Evolutionary conservation across 2,329 filamentous ascomycete genomes (phyloP).

Genomic region (Phyllosticta capitalensis): DNA sequence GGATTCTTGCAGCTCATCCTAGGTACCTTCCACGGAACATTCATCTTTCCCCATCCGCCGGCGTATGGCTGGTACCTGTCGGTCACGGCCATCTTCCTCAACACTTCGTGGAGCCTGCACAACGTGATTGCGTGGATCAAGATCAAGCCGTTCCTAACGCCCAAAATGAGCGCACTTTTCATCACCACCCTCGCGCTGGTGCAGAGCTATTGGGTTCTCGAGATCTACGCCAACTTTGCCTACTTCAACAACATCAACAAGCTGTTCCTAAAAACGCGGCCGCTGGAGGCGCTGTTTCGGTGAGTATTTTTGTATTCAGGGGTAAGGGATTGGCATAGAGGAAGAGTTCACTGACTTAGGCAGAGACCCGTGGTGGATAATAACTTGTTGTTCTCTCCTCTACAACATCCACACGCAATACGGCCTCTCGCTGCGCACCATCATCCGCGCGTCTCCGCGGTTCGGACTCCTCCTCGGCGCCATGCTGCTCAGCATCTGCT

Average conservation of each 20-base stretch:
- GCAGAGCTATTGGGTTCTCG: slow-evolving; percentile 55
- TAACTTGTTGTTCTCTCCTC: slow-evolving; percentile 50
- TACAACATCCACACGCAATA: slow-evolving; percentile 56
- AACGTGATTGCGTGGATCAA: slow-evolving; percentile 62
- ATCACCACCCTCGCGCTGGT: slow-evolving; percentile 49
- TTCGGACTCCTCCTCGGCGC: slow-evolving; percentile 53
- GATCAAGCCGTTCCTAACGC: slow-evolving; percentile 49
- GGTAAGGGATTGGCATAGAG: not conserved
- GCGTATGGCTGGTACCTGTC: slow-evolving; percentile 57
- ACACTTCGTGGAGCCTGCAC: slow-evolving; percentile 54
- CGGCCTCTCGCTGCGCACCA: slow-evolving; percentile 47
- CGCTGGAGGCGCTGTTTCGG: slow-evolving; percentile 52
- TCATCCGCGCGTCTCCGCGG: slow-evolving; percentile 52
- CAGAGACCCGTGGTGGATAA: slow-evolving; percentile 60
- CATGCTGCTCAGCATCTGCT: slow-evolving; percentile 52
- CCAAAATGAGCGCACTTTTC: slow-evolving; percentile 43
- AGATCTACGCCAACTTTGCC: slow-evolving; percentile 56
- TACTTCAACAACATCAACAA: slow-evolving; percentile 50
- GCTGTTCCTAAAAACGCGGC: slow-evolving; percentile 46
- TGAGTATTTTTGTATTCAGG: slow-evolving; percentile 16
- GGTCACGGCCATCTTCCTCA: slow-evolving; percentile 50
- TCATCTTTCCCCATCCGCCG: slow-evolving; percentile 47
- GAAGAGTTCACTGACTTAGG: not conserved
- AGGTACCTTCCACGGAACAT: slow-evolving; percentile 48
- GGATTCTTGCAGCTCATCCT: slow-evolving; percentile 38